These are phyloP conservation scores for Eleusine coracana DNA, from an alignment of 176 grass and related monocot species.

Conservation along the genomic window DNA sequence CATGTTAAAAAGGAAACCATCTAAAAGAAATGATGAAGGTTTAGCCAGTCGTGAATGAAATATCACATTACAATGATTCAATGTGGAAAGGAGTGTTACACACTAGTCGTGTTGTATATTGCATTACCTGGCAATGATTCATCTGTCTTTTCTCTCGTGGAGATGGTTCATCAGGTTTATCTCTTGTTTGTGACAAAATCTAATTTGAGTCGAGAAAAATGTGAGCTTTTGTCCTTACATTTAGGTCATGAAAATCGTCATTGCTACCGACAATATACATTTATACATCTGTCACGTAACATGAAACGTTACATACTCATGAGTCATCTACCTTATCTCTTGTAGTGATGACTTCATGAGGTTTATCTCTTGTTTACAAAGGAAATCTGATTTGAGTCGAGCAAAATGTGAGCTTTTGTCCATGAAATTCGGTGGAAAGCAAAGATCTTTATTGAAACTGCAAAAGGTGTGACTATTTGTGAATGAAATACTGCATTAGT, in stretches of 20 bases:
- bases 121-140: background rate
- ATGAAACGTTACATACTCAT: background rate
- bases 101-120: no score
- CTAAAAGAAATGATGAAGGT: background rate
- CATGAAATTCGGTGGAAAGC: background rate
- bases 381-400: background rate
- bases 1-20: background rate
- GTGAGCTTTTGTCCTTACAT: no score
- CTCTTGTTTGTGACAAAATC: no score
- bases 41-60: background rate
- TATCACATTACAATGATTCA: background rate
- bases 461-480: no score
- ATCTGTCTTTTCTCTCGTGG: background rate
- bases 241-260: background rate
- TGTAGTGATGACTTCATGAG: background rate
- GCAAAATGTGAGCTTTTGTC: background rate
- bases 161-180: no score
- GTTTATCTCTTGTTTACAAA: background rate
- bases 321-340: background rate
- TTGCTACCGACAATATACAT: background rate
- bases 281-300: background rate
- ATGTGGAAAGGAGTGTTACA: no score
- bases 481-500: no score
- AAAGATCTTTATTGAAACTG: background rate
- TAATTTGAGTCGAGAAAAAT: no score